Evolutionary conservation across 768 basidiomycete species (phyloP).

Genomic region (Galerina sulciceps): DNA sequence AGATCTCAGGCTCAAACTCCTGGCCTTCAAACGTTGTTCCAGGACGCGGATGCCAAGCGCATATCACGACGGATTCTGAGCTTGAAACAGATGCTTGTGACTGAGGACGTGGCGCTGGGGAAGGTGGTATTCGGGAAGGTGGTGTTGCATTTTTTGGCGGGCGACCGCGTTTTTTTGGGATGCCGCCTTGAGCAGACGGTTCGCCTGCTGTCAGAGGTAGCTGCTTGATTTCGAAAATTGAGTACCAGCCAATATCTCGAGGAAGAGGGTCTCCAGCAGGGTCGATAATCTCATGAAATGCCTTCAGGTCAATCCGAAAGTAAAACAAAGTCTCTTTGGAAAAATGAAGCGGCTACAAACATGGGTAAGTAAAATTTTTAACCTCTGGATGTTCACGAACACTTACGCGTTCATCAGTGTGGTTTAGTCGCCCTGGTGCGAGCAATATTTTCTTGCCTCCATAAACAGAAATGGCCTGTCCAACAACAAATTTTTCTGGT

Average conservation of each 20-base stretch:
- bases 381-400: not conserved
- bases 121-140: not conserved
- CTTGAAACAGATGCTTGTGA: not conserved
- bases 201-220: not conserved
- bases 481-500: slow-evolving; percentile 14
- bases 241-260: slow-evolving; percentile 21
- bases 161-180: not conserved
- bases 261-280: slow-evolving; percentile 24
- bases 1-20: slow-evolving; percentile 22
- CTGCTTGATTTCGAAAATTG: not conserved
- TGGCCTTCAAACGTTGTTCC: not conserved
- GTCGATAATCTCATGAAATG: slow-evolving; percentile 16
- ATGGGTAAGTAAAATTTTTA: not conserved
- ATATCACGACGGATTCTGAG: slow-evolving; percentile 22
- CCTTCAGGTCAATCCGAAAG: slow-evolving; percentile 24
- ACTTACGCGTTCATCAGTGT: not conserved
- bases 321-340: slow-evolving; percentile 15
- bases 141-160: not conserved
- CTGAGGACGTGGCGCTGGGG: not conserved
- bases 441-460: slow-evolving; percentile 29
- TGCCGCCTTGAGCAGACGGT: not conserved
- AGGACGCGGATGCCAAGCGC: slow-evolving; percentile 19
- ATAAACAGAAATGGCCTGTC: slow-evolving; percentile 21
- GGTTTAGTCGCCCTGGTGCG: slow-evolving; percentile 19
- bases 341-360: slow-evolving; percentile 7